Evolutionary conservation across 2,329 filamentous ascomycete genomes (phyloP).

Genomic region (Scolecobasidium constrictum): DNA sequence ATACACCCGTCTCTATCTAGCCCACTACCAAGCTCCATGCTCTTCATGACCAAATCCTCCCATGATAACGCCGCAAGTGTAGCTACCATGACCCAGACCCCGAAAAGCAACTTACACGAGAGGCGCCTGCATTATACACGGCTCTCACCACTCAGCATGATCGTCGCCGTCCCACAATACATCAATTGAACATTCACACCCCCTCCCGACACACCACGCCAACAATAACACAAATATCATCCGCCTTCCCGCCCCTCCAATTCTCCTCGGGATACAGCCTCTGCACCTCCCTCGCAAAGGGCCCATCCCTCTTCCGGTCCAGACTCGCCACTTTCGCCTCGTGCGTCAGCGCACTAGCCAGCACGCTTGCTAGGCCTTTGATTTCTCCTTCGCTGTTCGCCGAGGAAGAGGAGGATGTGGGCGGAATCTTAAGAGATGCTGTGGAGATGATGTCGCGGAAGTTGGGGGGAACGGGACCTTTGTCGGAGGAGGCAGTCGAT

Average conservation of each 20-base stretch:
- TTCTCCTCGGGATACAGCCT: constrained; percentile 75
- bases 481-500: too few species aligned
- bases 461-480: constrained; percentile 45
- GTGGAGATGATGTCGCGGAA: not conserved
- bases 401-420: not conserved
- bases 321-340: constrained; percentile 79
- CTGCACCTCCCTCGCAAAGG: constrained; percentile 91
- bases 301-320: constrained; percentile 73
- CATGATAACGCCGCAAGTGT: too few species aligned
- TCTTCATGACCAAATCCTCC: too few species aligned
- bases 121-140: too few species aligned
- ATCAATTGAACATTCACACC: too few species aligned
- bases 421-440: not conserved
- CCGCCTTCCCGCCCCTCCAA: constrained; percentile 86
- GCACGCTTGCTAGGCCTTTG: constrained; percentile 55
- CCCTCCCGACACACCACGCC: constrained; percentile 25
- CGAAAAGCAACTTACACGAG: too few species aligned
- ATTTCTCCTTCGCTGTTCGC: not conserved
- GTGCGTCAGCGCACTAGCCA: constrained; percentile 68
- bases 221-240: constrained; percentile 86
- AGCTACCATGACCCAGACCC: too few species aligned
- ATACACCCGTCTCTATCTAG: too few species aligned
- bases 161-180: too few species aligned
- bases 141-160: too few species aligned
- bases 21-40: too few species aligned